These are phyloP conservation scores for Corrigiola litoralis DNA, from an alignment of 179 eudicot genomes.

Conservation along the genomic window DNA sequence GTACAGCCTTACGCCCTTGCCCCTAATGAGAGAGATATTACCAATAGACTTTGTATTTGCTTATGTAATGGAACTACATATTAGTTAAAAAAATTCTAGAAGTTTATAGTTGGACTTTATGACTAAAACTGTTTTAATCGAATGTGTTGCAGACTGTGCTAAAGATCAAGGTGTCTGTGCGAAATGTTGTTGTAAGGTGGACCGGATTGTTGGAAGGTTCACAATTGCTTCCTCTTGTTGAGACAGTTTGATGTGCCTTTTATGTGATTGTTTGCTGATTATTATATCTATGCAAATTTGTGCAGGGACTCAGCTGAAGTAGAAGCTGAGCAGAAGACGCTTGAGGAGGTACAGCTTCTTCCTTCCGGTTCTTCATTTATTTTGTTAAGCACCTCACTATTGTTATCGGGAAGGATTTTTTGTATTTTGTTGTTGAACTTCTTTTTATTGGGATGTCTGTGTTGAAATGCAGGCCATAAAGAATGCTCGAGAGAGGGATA, in stretches of 20 bases:
- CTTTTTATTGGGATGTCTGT: not conserved
- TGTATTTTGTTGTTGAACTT: not conserved
- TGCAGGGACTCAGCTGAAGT: conserved; percentile 60
- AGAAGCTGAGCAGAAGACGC: conserved; percentile 79
- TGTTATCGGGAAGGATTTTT: not conserved
- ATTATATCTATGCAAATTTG: not conserved
- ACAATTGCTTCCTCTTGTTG: not conserved
- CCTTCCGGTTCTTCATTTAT: no score
- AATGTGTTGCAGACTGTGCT: conserved; percentile 61
- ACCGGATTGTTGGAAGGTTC: conserved; percentile 75
- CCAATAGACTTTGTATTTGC: no score
- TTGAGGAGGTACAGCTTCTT: conserved; percentile 76
- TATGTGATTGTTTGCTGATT: not conserved
- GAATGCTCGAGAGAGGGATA: conserved; percentile 45
- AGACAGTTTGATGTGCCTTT: not conserved
- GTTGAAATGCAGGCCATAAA: conserved; percentile 31
- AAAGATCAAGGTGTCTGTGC: conserved; percentile 90
- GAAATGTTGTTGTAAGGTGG: conserved; percentile 67
- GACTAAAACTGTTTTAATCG: not conserved
- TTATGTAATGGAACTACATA: no score
- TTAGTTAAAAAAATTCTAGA: not conserved
- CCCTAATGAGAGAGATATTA: no score
- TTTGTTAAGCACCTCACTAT: no score
- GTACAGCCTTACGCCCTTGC: no score
- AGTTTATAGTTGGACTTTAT: not conserved